phyloP scores from a whole-genome alignment of 1,284 basidiomycete genomes.

The Mrakiaceae sp. region DNA sequence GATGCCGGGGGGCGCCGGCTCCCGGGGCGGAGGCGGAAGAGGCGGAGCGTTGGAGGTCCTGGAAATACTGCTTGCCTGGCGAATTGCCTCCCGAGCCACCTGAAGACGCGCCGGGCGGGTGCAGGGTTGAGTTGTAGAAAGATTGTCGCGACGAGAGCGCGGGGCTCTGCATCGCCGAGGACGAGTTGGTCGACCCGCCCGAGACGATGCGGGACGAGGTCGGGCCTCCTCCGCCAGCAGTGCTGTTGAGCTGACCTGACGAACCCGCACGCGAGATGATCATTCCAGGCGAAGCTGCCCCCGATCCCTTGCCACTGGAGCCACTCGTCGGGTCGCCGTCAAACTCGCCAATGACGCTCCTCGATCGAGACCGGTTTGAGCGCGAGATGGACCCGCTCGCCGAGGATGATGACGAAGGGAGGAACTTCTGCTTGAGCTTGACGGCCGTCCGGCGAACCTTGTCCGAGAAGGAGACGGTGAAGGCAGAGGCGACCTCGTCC shows the following conservation, averaged over 20 bases:
- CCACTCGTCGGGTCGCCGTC: not conserved
- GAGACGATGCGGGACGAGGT: not conserved
- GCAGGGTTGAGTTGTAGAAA: no score
- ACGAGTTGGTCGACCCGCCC: not conserved
- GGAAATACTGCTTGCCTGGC: no score
- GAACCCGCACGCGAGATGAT: not conserved
- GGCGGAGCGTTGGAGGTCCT: no score
- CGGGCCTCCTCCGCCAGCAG: not conserved
- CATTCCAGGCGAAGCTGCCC: no score
- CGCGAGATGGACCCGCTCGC: not conserved
- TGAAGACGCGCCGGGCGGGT: no score
- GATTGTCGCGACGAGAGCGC: no score
- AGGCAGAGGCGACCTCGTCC: constrained; percentile 69
- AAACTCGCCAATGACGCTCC: not conserved
- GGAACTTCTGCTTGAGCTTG: constrained; percentile 13
- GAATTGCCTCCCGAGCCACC: no score
- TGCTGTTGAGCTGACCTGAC: not conserved
- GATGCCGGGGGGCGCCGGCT: no score
- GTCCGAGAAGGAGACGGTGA: constrained; percentile 36
- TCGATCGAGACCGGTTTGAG: not conserved
- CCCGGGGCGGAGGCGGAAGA: no score
- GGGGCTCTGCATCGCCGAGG: not conserved
- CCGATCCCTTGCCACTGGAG: not conserved
- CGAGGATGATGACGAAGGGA: constrained; percentile 9
- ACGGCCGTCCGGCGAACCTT: constrained; percentile 16